Conservation (phyloP, 805 yeast species). For the Zygoascus tannicola region DNA sequence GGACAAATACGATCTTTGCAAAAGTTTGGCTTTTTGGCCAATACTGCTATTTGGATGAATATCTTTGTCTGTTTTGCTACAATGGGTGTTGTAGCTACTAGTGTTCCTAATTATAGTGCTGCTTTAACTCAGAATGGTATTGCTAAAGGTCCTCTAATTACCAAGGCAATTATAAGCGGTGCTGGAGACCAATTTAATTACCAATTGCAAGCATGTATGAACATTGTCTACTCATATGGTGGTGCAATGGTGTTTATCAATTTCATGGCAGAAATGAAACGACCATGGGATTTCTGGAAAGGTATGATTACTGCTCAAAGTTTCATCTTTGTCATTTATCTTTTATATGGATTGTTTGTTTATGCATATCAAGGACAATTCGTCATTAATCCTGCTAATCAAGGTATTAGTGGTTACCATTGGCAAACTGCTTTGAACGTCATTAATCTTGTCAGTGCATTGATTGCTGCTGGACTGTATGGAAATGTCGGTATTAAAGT, state of each 20-base stretch:
- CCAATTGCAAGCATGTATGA: constrained; percentile 34
- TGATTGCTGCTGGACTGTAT: constrained; percentile 38
- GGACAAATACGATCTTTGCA: constrained; percentile 36
- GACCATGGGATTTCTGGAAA: constrained; percentile 42
- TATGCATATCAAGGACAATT: constrained; percentile 41
- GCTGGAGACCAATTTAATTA: constrained; percentile 12
- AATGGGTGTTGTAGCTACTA: constrained; percentile 34
- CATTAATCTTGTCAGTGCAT: constrained; percentile 31
- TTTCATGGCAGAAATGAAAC: constrained; percentile 40
- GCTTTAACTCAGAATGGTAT: constrained; percentile 10
- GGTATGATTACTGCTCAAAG: constrained; percentile 37
- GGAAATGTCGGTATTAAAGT: constrained; percentile 41
- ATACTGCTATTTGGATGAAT: constrained; percentile 40
- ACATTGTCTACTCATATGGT: constrained; percentile 42
- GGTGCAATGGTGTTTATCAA: constrained; percentile 44
- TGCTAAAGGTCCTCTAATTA: constrained; percentile 16
- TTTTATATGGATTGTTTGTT: constrained; percentile 36
- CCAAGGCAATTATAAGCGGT: constrained; percentile 20
- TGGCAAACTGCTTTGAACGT: constrained; percentile 34
- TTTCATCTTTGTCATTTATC: constrained; percentile 33
- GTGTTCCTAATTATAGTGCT: constrained; percentile 28
- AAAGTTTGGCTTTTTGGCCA: constrained; percentile 35
- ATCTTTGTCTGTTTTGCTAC: constrained; percentile 36
- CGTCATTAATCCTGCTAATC: constrained; percentile 36
- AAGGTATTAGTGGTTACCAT: constrained; percentile 31